Evolutionary conservation across 495 filamentous ascomycete genomes (phyloP).

Genomic region (Trichoderma erinaceum): DNA sequence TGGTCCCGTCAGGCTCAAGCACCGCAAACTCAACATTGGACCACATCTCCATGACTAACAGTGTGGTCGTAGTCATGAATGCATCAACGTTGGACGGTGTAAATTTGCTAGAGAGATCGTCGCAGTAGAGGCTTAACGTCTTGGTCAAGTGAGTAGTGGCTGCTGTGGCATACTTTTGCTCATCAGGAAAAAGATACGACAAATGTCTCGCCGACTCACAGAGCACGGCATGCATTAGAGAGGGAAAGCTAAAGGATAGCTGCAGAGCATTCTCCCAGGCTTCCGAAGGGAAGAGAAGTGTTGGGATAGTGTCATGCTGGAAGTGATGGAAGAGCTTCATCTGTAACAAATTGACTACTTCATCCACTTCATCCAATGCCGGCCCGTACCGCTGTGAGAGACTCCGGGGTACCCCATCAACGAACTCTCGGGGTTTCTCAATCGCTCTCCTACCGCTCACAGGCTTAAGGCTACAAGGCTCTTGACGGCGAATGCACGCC

Average conservation of each 20-base stretch:
- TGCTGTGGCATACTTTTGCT: slow-evolving; percentile 12
- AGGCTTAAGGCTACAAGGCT: not conserved
- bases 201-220: slow-evolving; percentile 19
- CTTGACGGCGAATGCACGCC: not conserved
- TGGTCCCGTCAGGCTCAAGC: not conserved
- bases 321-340: not conserved
- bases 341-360: not conserved
- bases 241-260: slow-evolving; percentile 20
- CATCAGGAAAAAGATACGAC: slow-evolving; percentile 14
- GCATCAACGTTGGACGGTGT: not conserved
- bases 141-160: slow-evolving; percentile 17
- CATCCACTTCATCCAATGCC: not conserved
- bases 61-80: not conserved
- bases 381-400: not conserved
- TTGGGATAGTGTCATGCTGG: not conserved
- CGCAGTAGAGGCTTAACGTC: not conserved
- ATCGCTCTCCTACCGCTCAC: not conserved
- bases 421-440: not conserved
- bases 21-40: slow-evolving; percentile 17
- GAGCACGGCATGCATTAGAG: slow-evolving; percentile 19
- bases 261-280: slow-evolving; percentile 18
- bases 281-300: not conserved
- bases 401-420: not conserved
- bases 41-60: slow-evolving; percentile 20
- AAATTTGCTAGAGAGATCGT: not conserved